Conservation (phyloP, 768 basidiomycete species). For the Dendrothele bispora region DNA sequence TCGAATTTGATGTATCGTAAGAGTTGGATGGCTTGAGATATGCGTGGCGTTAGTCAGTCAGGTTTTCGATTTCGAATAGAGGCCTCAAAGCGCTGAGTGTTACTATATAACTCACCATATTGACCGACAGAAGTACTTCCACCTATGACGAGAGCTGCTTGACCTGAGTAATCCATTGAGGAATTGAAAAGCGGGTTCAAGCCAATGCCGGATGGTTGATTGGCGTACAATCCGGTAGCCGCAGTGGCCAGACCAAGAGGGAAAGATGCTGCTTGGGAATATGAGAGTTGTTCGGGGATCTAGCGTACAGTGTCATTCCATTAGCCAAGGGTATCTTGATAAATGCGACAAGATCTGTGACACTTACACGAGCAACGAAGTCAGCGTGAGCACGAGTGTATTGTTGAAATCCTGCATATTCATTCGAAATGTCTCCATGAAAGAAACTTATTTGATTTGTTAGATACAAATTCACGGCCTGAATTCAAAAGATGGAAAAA, state of each 20-base stretch:
- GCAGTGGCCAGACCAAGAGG: constrained; percentile 52
- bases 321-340: constrained; percentile 4
- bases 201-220: constrained; percentile 36
- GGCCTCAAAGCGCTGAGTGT: too few relatives aligned
- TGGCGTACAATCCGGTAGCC: constrained; percentile 46
- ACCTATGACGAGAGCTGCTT: constrained; percentile 47
- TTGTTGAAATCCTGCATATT: constrained; percentile 43
- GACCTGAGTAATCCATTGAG: constrained; percentile 39
- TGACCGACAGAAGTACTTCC: constrained; percentile 51
- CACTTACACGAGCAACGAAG: constrained; percentile 37
- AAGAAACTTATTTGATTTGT: too few relatives aligned
- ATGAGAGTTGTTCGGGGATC: constrained; percentile 47
- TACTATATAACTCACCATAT: constrained; percentile 40
- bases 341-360: constrained; percentile 6
- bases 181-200: constrained; percentile 38
- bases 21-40: constrained; percentile 4
- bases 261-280: constrained; percentile 48
- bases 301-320: constrained; percentile 17
- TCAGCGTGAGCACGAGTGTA: constrained; percentile 39
- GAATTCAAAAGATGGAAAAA: too few relatives aligned
- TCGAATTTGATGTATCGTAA: constrained; percentile 2
- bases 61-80: too few relatives aligned
- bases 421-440: constrained; percentile 37
- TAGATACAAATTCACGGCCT: too few relatives aligned
- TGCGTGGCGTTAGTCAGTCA: too few relatives aligned